Evolutionary conservation across 2,329 filamentous ascomycete genomes (phyloP).

Genomic region (Stagonosporopsis vannaccii): DNA sequence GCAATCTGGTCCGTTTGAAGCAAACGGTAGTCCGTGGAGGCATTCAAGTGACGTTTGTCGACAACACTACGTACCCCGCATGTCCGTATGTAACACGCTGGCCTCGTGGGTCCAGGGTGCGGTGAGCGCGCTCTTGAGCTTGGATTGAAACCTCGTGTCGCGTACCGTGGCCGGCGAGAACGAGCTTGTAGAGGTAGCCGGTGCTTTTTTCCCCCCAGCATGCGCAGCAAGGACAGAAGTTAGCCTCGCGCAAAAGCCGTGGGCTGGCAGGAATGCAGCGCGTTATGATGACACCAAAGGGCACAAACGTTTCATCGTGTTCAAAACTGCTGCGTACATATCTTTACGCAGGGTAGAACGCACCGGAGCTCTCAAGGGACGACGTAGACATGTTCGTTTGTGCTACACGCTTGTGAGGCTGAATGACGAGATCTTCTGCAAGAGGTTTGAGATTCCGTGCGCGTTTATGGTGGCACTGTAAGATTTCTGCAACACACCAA

Average conservation of each 20-base stretch:
- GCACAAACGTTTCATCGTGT: not conserved
- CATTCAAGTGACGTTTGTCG: conserved; percentile 16
- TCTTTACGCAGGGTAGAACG: conserved; percentile 4
- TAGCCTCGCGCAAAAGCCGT: conserved; percentile 5
- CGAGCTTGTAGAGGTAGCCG: conserved; percentile 9
- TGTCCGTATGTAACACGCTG: conserved; percentile 15
- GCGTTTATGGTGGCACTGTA: not conserved
- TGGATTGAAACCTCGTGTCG: conserved; percentile 17
- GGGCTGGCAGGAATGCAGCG: conserved; percentile 6
- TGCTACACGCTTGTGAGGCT: conserved; percentile 8
- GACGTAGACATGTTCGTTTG: not conserved
- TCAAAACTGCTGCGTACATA: not conserved
- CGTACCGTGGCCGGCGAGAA: conserved; percentile 14
- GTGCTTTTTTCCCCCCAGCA: not conserved
- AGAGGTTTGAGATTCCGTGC: not conserved
- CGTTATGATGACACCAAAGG: conserved; percentile 4
- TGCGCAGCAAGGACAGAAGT: conserved; percentile 7
- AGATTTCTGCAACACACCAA: not conserved
- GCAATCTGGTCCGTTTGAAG: not conserved
- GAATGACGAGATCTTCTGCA: not conserved
- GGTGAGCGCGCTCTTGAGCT: conserved; percentile 12
- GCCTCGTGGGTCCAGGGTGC: conserved; percentile 15
- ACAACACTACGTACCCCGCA: conserved; percentile 28
- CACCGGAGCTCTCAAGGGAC: not conserved
- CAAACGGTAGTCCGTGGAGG: not conserved